Evolutionary conservation across 305 asterid species (phyloP).

Genomic region (Fraxinus floribunda): DNA sequence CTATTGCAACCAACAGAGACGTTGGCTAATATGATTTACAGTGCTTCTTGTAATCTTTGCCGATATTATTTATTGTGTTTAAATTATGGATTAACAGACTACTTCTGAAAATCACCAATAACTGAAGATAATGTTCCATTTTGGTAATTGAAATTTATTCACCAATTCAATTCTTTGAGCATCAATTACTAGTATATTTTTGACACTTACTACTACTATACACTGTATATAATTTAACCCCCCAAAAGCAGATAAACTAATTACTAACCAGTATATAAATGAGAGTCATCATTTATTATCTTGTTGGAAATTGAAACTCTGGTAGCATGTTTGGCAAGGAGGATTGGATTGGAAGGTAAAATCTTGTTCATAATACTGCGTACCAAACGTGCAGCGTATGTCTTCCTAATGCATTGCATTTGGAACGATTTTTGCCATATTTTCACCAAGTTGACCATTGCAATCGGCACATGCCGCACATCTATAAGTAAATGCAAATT

Average conservation of each 20-base stretch:
- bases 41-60: background rate
- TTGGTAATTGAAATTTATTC: background rate
- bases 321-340: background rate
- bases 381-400: background rate
- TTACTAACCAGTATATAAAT: background rate
- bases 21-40: background rate
- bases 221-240: background rate
- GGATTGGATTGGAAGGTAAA: background rate
- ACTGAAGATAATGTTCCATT: background rate
- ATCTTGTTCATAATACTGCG: background rate
- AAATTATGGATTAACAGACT: background rate
- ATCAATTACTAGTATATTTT: background rate
- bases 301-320: background rate
- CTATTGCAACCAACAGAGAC: background rate
- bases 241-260: background rate
- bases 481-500: background rate
- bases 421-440: background rate
- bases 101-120: background rate
- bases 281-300: background rate
- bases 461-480: background rate
- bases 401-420: background rate
- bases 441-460: background rate
- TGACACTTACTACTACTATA: background rate
- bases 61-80: background rate
- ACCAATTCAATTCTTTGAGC: background rate